Evolutionary conservation across 352 stramenopile genomes (phyloP).

Genomic region (Thalassiosira sp.): DNA sequence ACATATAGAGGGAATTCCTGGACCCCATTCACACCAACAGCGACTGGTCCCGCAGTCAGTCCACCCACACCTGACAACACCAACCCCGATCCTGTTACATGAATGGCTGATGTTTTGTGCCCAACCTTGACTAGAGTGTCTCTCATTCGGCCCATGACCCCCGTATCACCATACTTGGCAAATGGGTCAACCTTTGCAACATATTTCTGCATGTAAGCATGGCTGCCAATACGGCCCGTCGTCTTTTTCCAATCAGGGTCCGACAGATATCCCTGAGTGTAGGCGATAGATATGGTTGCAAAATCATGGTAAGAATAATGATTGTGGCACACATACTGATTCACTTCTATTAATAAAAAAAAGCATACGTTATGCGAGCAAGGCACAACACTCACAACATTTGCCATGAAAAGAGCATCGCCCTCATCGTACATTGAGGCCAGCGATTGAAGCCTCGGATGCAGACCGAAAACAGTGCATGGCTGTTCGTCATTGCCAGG

Average conservation of each 20-base stretch:
- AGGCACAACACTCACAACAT: no score
- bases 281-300: no score
- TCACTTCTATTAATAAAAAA: no score
- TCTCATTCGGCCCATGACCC: neutral
- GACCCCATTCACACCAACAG: constrained; percentile 5
- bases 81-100: neutral
- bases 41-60: neutral
- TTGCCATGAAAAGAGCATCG: constrained; percentile 6
- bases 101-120: neutral
- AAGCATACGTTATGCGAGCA: no score
- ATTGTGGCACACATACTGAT: no score
- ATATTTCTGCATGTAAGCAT: neutral
- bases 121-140: no score
- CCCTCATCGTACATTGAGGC: constrained; percentile 42
- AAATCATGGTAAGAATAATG: no score
- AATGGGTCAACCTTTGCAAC: neutral
- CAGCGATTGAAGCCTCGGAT: constrained; percentile 26
- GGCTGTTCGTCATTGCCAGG: constrained; percentile 22
- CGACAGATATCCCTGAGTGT: neutral
- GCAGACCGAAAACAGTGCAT: constrained; percentile 54
- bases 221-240: neutral
- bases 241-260: neutral
- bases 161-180: neutral
- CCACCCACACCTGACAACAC: constrained; percentile 5
- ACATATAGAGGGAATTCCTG: neutral